These are phyloP conservation scores for Ampelocalamus luodianensis DNA, from an alignment of 176 grass and related monocot species.

Conservation along the genomic window DNA sequence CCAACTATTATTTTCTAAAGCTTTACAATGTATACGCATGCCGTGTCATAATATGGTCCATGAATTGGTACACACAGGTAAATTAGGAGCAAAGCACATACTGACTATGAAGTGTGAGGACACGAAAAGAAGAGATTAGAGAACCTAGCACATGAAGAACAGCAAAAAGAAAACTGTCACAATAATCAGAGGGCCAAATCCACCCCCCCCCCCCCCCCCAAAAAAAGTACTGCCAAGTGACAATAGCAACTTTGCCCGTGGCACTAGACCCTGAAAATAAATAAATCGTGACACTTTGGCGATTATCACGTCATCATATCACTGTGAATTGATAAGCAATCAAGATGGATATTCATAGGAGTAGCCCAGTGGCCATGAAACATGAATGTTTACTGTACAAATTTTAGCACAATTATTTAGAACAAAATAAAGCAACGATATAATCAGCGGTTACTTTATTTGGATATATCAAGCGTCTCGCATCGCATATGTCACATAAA, in stretches of 20 bases:
- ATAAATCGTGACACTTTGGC: neutral
- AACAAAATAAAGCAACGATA: neutral
- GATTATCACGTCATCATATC: constrained; percentile 1
- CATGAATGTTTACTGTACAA: constrained; percentile 13
- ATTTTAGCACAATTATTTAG: constrained; percentile 7
- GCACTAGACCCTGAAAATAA: constrained; percentile 76
- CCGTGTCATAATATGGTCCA: neutral
- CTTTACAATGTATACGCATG: neutral
- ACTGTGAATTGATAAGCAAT: neutral
- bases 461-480: neutral
- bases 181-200: constrained; percentile 83
- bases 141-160: constrained; percentile 77
- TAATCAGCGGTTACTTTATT: neutral
- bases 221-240: constrained; percentile 92
- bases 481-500: neutral
- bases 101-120: neutral
- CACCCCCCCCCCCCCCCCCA: no score
- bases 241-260: constrained; percentile 78
- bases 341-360: neutral
- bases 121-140: constrained; percentile 9
- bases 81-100: neutral
- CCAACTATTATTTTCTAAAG: neutral
- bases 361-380: neutral
- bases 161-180: constrained; percentile 64
- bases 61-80: neutral